Evolutionary conservation across 805 yeast species (phyloP).

Genomic region (Debaryomyces maramus): DNA sequence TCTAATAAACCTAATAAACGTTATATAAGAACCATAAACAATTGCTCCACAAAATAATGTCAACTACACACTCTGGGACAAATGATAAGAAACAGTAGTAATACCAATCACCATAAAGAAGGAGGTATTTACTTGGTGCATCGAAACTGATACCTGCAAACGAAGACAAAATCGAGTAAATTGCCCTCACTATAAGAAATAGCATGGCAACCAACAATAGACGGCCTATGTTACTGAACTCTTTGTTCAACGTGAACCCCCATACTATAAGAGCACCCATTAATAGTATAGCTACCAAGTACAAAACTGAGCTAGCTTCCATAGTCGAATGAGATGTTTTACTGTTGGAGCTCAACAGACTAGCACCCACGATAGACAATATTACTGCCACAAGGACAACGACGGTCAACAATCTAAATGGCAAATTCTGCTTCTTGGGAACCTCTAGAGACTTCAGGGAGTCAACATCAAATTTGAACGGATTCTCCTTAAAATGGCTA

Average conservation of each 20-base stretch:
- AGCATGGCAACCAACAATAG: slow-evolving; percentile 8
- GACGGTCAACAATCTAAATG: slow-evolving; percentile 10
- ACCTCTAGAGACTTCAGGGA: not conserved
- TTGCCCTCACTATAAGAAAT: slow-evolving; percentile 11
- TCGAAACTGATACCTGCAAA: slow-evolving; percentile 10
- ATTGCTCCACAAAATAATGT: not conserved
- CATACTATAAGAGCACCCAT: slow-evolving; percentile 4
- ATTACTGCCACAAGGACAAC: slow-evolving; percentile 12
- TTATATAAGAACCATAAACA: not conserved
- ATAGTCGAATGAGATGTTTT: slow-evolving; percentile 3
- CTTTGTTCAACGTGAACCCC: not conserved
- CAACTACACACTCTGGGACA: slow-evolving; percentile 6
- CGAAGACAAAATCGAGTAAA: slow-evolving; percentile 14
- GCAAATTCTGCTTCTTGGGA: slow-evolving; percentile 3
- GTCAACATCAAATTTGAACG: not conserved
- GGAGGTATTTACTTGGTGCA: slow-evolving; percentile 12
- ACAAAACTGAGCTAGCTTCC: slow-evolving; percentile 13
- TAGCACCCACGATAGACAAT: slow-evolving; percentile 10
- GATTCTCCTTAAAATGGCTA: not conserved
- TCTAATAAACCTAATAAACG: not conserved
- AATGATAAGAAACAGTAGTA: slow-evolving; percentile 18
- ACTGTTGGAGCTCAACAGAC: slow-evolving; percentile 3
- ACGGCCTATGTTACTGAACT: not conserved
- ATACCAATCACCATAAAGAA: slow-evolving; percentile 13
- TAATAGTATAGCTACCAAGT: slow-evolving; percentile 10